Percentiles rank a stretch among this genome's conserved stretches.
Conservation (phyloP, 2,329 filamentous ascomycete genomes). For the Botryotinia globosa region DNA sequence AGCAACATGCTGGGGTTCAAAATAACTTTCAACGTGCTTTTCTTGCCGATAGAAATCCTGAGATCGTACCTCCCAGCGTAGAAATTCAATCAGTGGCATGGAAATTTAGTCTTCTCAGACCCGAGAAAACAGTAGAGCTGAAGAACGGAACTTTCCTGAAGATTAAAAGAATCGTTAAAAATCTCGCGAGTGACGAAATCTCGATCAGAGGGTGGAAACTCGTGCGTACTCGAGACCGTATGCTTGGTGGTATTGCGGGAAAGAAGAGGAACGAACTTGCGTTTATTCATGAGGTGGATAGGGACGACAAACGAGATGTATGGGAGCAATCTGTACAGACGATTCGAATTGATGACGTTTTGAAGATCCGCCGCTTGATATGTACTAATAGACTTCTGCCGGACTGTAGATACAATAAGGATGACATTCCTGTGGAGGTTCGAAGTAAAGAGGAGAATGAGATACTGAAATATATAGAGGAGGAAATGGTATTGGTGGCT, state of each 20-base stretch:
- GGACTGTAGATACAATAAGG: conserved; percentile 21
- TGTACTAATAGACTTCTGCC: conserved; percentile 56
- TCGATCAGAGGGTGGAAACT: conserved; percentile 45
- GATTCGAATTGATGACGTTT: conserved; percentile 41
- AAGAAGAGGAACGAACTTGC: conserved; percentile 45
- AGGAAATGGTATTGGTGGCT: conserved; percentile 18
- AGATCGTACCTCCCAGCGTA: conserved; percentile 27
- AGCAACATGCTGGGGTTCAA: neutral
- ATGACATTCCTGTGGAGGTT: conserved; percentile 22
- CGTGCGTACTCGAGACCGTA: conserved; percentile 37
- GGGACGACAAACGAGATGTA: conserved; percentile 37
- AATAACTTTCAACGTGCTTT: neutral
- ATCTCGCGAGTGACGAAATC: conserved; percentile 26
- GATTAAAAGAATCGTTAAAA: conserved; percentile 33
- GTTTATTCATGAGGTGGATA: conserved; percentile 41
- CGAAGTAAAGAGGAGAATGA: neutral
- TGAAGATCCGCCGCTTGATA: conserved; percentile 44
- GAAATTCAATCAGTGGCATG: conserved; percentile 39
- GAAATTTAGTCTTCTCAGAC: conserved; percentile 28
- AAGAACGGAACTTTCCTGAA: conserved; percentile 40
- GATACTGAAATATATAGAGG: neutral
- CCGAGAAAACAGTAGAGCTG: conserved; percentile 29
- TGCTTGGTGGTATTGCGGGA: conserved; percentile 37
- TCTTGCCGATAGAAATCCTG: conserved; percentile 28
- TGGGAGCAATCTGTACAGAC: conserved; percentile 44